Conservation (phyloP, 805 yeast species). For the Candida sonorensis region DNA sequence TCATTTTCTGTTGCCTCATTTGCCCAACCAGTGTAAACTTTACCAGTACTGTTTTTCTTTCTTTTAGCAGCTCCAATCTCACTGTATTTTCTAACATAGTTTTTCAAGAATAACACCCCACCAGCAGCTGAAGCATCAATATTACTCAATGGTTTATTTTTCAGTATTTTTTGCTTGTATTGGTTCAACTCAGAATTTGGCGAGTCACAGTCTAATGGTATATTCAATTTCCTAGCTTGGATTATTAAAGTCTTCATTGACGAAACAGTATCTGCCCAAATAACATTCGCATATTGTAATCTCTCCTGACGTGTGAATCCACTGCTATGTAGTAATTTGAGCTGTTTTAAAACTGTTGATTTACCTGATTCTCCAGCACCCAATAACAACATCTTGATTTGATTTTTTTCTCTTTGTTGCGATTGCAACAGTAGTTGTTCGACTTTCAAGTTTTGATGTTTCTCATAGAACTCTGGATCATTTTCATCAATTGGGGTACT, state of each 20-base stretch:
- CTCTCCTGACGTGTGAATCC: conserved; percentile 81
- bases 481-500: conserved; percentile 37
- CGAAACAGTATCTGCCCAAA: conserved; percentile 89
- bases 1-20: too few species aligned
- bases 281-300: conserved; percentile 71
- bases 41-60: conserved; percentile 49
- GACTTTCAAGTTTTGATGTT: conserved; percentile 31
- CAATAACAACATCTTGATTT: conserved; percentile 64
- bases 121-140: conserved; percentile 65
- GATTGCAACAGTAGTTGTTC: conserved; percentile 53
- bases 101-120: conserved; percentile 53
- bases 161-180: conserved; percentile 44
- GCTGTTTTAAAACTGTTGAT: conserved; percentile 85
- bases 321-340: conserved; percentile 77
- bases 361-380: conserved; percentile 97
- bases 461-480: conserved; percentile 50
- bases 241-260: conserved; percentile 72
- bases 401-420: conserved; percentile 48
- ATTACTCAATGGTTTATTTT: conserved; percentile 51
- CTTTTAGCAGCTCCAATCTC: conserved; percentile 47
- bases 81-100: conserved; percentile 56
- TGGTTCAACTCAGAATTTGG: conserved; percentile 39
- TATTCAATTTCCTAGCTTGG: conserved; percentile 65
- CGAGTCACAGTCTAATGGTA: conserved; percentile 59
- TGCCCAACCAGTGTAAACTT: conserved; percentile 31